Percentiles rank a stretch among this genome's conserved stretches.
These are phyloP conservation scores for Yamadazyma endophytica DNA, from an alignment of 805 yeast species.

Conservation along the genomic window DNA sequence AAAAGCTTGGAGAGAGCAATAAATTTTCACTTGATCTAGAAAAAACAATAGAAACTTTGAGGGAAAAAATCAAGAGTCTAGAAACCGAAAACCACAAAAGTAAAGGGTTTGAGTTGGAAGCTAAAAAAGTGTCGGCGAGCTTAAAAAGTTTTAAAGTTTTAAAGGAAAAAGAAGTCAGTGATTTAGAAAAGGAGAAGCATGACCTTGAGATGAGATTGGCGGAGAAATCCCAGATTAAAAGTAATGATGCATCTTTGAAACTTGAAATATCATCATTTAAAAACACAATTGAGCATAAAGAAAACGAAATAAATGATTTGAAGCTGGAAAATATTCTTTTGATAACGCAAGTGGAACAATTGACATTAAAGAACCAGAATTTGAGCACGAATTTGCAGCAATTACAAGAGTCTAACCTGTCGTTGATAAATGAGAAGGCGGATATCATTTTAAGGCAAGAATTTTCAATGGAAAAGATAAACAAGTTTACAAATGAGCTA, in stretches of 20 bases:
- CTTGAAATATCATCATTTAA: conserved; percentile 46
- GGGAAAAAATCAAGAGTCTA: conserved; percentile 1
- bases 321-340: conserved; percentile 31
- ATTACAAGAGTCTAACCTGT: conserved; percentile 29
- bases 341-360: conserved; percentile 34
- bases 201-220: conserved; percentile 29
- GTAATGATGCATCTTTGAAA: conserved; percentile 42
- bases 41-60: conserved; percentile 1
- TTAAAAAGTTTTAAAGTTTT: conserved; percentile 12
- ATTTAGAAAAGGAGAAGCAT: conserved; percentile 30
- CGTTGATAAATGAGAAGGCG: conserved; percentile 35
- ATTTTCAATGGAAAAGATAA: conserved; percentile 22
- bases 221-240: conserved; percentile 26
- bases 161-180: conserved; percentile 19
- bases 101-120: conserved; percentile 2
- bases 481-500: conserved; percentile 30
- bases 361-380: conserved; percentile 36
- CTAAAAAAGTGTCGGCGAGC: no score
- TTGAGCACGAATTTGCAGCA: conserved; percentile 11
- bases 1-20: not conserved
- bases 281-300: conserved; percentile 43
- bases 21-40: not conserved
- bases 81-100: conserved; percentile 2
- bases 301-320: conserved; percentile 34
- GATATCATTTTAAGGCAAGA: conserved; percentile 42